Evolutionary conservation across 2,329 filamentous ascomycete species (phyloP), one percentile per base, ranked within the genome.

Genomic region (Pyricularia grisea): DNA sequence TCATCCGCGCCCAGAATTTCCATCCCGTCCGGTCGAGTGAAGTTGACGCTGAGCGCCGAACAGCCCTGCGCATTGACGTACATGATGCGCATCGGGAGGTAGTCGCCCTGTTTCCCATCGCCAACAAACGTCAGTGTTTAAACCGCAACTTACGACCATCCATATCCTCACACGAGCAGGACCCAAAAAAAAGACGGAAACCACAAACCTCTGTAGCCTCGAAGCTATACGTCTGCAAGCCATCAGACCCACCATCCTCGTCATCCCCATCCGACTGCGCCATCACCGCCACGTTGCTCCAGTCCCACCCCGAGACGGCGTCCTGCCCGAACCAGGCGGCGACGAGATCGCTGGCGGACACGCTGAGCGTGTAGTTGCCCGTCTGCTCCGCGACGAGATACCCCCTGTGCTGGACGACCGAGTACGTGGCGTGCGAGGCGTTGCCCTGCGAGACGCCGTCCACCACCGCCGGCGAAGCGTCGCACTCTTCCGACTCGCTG

Each of bases 11-110:
- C 12, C 3, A 42, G 36, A 14, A 42, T 42, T 14, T 42, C 36
- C 36, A 4, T 42, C 36, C 36, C 36, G 36, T 42, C 17, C 12
- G 36, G 36, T 3, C 36, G 36, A 14, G 36, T 42, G 36, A 42
- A 20, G 36, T 33, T 33, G 31, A 33, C 30, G 17, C 4, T 11
- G 65, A 67, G 31, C 65, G 6, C 20, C 30, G 23, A 36, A 33
- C 65, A 67, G 65, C 31, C 65, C 30, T 67, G 65, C 30, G 65
- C 30, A 30, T 67, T 67, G 65, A 50, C 65, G 65, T 67, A 67
- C 30, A 67, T 36, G 65, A 67, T 42, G 17, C 65, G 65, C 30
- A 67, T 25, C 30, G 65, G 30, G 30, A 36, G 14, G 65, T n/a
- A 67, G 33, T 25, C 42, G 65, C 65, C 36, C 36, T 42, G 12